phyloP scores from a whole-genome alignment of 148 eudicot species.

The Linanthus parryae region DNA sequence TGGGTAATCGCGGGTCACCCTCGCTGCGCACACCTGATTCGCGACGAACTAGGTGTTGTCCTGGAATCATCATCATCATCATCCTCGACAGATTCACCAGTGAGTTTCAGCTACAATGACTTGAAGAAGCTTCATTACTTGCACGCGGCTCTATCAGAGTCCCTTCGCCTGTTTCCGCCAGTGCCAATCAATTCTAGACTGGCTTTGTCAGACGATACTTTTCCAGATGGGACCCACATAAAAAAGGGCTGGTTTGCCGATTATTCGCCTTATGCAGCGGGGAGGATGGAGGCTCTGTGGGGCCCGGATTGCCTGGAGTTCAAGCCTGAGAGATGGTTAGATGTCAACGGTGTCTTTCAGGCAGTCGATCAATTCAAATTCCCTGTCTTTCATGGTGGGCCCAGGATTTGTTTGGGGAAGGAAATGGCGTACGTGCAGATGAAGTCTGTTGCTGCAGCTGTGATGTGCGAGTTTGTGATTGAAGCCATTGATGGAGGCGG shows the following conservation, averaged over 20 bases:
- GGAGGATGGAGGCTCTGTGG: conserved; percentile 31
- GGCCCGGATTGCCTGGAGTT: conserved; percentile 32
- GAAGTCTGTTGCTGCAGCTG: conserved; percentile 36
- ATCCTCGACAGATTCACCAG: too few relatives aligned
- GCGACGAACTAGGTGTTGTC: conserved; percentile 11
- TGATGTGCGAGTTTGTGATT: conserved; percentile 30
- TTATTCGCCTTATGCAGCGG: conserved; percentile 36
- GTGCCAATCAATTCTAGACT: conserved; percentile 16
- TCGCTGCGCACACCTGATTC: conserved; percentile 9
- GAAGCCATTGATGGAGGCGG: conserved; percentile 24
- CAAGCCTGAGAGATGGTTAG: conserved; percentile 34
- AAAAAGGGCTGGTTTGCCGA: conserved; percentile 19
- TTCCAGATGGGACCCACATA: conserved; percentile 35
- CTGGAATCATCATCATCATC: too few relatives aligned
- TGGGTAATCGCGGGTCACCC: conserved; percentile 19
- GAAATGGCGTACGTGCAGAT: conserved; percentile 53
- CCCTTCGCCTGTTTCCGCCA: conserved; percentile 44
- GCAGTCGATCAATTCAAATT: conserved; percentile 18
- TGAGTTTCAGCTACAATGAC: conserved; percentile 16
- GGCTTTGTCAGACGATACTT: conserved; percentile 15
- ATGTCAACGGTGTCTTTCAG: conserved; percentile 13
- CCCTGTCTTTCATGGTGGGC: conserved; percentile 46
- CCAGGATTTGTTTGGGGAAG: conserved; percentile 39
- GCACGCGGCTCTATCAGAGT: conserved; percentile 32
- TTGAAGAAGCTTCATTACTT: conserved; percentile 32